Evolutionary conservation across 164 flowering plant species (phyloP).

Genomic region (Aristolochia fimbriata): DNA sequence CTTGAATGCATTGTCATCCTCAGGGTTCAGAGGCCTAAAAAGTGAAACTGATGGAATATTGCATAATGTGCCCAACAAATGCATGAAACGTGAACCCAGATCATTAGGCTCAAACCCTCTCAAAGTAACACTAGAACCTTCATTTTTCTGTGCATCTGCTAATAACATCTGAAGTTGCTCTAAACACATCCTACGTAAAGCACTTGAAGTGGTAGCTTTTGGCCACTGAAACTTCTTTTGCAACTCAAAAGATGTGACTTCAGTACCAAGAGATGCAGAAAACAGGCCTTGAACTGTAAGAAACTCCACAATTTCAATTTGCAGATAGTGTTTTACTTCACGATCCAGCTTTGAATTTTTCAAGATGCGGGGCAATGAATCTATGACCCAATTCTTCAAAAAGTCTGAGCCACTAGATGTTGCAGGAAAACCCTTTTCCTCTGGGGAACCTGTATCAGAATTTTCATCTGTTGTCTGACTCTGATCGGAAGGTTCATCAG

Average conservation of each 20-base stretch:
- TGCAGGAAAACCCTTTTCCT: slow-evolving; percentile 56
- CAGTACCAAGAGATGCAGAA: slow-evolving; percentile 85
- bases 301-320: slow-evolving; percentile 79
- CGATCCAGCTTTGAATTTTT: slow-evolving; percentile 57
- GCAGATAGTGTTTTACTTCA: slow-evolving; percentile 56
- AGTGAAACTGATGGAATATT: slow-evolving; percentile 92
- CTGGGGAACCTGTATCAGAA: slow-evolving; percentile 66
- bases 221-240: slow-evolving; percentile 93
- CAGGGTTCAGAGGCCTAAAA: slow-evolving; percentile 54
- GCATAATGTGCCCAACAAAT: slow-evolving; percentile 56
- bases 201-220: slow-evolving; percentile 60
- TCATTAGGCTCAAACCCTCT: slow-evolving; percentile 54
- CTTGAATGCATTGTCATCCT: slow-evolving; percentile 66
- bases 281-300: slow-evolving; percentile 90
- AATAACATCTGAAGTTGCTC: slow-evolving; percentile 79
- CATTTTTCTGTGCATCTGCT: slow-evolving; percentile 74
- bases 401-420: slow-evolving; percentile 38
- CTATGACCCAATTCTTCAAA: slow-evolving; percentile 76
- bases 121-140: slow-evolving; percentile 22
- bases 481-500: slow-evolving; percentile 90
- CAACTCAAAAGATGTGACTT: slow-evolving; percentile 90
- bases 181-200: slow-evolving; percentile 62
- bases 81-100: slow-evolving; percentile 78
- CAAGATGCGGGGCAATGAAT: slow-evolving; percentile 60
- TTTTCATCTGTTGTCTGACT: slow-evolving; percentile 93